Evolutionary conservation across 805 yeast genomes (phyloP).

Genomic region (Hyphopichia homilentoma): DNA sequence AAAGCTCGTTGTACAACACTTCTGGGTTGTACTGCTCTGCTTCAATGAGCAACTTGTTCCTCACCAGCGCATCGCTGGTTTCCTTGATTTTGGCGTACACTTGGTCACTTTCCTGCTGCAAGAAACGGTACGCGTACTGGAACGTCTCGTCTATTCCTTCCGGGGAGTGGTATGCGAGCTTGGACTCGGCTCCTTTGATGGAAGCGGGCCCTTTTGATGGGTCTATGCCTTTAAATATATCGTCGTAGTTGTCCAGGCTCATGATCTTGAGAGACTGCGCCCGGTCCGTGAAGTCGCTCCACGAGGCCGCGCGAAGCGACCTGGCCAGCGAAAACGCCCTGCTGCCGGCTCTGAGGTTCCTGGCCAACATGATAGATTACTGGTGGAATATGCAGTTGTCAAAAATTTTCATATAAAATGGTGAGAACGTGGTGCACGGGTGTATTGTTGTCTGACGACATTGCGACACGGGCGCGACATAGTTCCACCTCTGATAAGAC

Average conservation of each 20-base stretch:
- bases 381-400: too few relatives aligned
- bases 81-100: constrained; percentile 33
- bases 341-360: constrained; percentile 9
- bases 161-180: constrained; percentile 62
- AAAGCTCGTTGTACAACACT: constrained; percentile 65
- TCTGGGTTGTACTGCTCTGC: constrained; percentile 84
- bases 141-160: constrained; percentile 68
- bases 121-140: constrained; percentile 58
- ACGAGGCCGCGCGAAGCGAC: too few relatives aligned
- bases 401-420: too few relatives aligned
- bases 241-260: constrained; percentile 15
- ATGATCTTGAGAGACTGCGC: constrained; percentile 22
- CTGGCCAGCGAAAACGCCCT: not conserved
- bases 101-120: constrained; percentile 47
- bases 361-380: constrained; percentile 3
- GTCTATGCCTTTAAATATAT: constrained; percentile 19
- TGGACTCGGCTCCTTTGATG: constrained; percentile 38
- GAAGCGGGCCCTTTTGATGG: constrained; percentile 50
- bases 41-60: constrained; percentile 37
- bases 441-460: too few relatives aligned
- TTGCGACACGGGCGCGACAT: too few relatives aligned
- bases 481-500: too few relatives aligned
- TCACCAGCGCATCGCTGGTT: constrained; percentile 13
- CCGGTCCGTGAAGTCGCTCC: constrained; percentile 32
- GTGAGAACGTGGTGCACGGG: too few relatives aligned